Base-by-base conservation (phyloP, 148 eudicot genomes). In the Chenopodium berlandieri region DNA sequence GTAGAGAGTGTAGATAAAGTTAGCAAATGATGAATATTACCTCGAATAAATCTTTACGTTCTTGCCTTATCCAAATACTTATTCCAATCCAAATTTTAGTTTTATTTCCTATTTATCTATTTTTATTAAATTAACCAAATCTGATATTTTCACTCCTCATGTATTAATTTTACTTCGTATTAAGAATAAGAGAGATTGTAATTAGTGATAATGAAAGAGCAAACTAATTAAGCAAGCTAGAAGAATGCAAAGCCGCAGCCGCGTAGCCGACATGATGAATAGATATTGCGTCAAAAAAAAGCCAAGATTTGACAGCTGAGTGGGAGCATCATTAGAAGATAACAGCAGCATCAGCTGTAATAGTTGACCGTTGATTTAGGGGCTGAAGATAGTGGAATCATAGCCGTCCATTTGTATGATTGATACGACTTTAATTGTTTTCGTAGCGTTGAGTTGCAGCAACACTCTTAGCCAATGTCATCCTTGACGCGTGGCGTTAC, bases 401-500 rank as follows among this genome's bases (percentile, higher is more conserved):
- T 9, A 48, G 37, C 64, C 73, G 65, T 74, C 31, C 72, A 74
- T 62, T 19, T 64, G 78, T 73, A 50, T 80, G 76, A 71, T 47
- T 3, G 7, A 32, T 11, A 64, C 37, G 37, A 40, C 44, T 40
- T 40, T 40, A 40, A 14, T 40, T 9, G 47, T 6, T 73, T 80
- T 63, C 72, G 56, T 81, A 74, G 78, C 83, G 83, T 81, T 74
- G 32, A 74, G 78, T 81, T 30, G 44, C 78, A 81, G 83, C 78
- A 74, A 74, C 47, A 25, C 19, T 19, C 4, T 74, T 4, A 73
- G 50, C 78, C 83, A 81, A 74, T 80, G 46, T 80, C 22, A 73
- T 22, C 13, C 3, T 20, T 1, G 60, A 81, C 83, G 60, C 77
- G 78, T 81, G 83, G 78, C 78, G 17, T 4, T 0, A 8, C 77